Evolutionary conservation across 2,329 filamentous ascomycete genomes (phyloP), one percentile per base, ranked within the genome.

Genomic region (Aspergillus puulaauensis): DNA sequence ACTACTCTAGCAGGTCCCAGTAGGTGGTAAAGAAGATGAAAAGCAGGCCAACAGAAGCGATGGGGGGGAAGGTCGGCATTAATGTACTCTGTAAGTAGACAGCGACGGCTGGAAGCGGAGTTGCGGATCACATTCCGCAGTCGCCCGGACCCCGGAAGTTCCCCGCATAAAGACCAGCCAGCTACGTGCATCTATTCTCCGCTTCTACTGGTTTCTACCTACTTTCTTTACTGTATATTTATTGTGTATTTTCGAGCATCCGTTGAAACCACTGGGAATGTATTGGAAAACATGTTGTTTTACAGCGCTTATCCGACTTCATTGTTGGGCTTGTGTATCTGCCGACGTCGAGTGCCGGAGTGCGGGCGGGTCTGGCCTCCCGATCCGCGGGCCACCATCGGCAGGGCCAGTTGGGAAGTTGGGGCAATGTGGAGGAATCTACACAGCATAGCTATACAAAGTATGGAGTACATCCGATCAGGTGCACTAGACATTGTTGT

Each of bases 71-170:
- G n/a, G 3, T 21, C 21, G 39, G 21, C 23, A 48, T 47, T 40
- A 31, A 48, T 40, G 37, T 31, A 31, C 27, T 31, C 27, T 31
- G 27, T 11, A 31, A 8, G 27, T 31, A 9, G 27, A 31, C 3
- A 31, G 27, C 9, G 8, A 11, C 59, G 61, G 62, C 48, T 58
- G 54, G 51, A 49, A 52, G 58, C 63, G 64, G 64, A 65, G 64
- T 47, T 58, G 63, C 63, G 63, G 64, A 65, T 65, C 58, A 31
- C 23, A 33, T 54, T 47, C 61, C 58, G 59, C 58, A 17, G 19
- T 33, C n/a, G 27, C 57, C 23, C 43, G 45, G 58, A 58, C 61
- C 63, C 61, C 61, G 54, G 61, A 64, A 61, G 45, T 58, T 58
- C 61, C 64, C 61, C 63, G 56, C 61, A 60, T 24, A 21, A 40